A percentile compares a stretch with the other conserved stretches of the same genome.
Evolutionary conservation across 2,329 filamentous ascomycete species (phyloP).

Genomic region (Hymenoscyphus albidus): DNA sequence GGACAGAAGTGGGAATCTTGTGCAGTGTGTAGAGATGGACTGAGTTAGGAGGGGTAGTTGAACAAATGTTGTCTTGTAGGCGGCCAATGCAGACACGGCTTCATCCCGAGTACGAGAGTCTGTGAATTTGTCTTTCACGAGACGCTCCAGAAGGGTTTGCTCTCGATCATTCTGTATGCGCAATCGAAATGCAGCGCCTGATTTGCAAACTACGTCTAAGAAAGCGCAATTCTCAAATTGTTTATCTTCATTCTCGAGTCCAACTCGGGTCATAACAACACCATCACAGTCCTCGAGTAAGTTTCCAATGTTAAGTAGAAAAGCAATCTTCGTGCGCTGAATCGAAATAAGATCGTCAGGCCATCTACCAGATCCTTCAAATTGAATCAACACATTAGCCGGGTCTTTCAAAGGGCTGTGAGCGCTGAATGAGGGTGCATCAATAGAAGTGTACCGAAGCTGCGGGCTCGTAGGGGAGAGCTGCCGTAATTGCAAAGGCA

Average conservation of each 20-base stretch:
- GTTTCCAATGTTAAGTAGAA: slow-evolving; percentile 63
- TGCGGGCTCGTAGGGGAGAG: slow-evolving; percentile 69
- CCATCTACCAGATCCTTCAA: slow-evolving; percentile 91
- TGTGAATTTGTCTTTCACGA: slow-evolving; percentile 67
- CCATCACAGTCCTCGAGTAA: slow-evolving; percentile 61
- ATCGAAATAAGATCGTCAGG: slow-evolving; percentile 88
- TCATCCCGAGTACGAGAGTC: slow-evolving; percentile 64
- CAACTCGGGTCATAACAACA: slow-evolving; percentile 64
- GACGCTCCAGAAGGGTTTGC: slow-evolving; percentile 72
- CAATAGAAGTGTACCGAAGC: slow-evolving; percentile 68
- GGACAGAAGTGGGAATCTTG: slow-evolving; percentile 74
- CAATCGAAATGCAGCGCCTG: slow-evolving; percentile 72
- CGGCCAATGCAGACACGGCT: slow-evolving; percentile 63
- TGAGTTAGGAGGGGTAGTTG: slow-evolving; percentile 77
- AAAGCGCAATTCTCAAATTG: slow-evolving; percentile 74
- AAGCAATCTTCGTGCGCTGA: slow-evolving; percentile 89
- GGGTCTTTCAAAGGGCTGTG: slow-evolving; percentile 44
- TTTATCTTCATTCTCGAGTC: slow-evolving; percentile 70
- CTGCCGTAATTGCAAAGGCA: slow-evolving; percentile 83
- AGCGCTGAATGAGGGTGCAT: slow-evolving; percentile 46
- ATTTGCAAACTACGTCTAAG: slow-evolving; percentile 73
- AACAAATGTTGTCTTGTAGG: slow-evolving; percentile 67
- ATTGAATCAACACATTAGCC: slow-evolving; percentile 79
- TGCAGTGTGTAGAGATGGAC: slow-evolving; percentile 74
- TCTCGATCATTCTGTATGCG: slow-evolving; percentile 89